Evolutionary conservation across 305 asterid genomes (phyloP).

Genomic region (Rubia peregrina): DNA sequence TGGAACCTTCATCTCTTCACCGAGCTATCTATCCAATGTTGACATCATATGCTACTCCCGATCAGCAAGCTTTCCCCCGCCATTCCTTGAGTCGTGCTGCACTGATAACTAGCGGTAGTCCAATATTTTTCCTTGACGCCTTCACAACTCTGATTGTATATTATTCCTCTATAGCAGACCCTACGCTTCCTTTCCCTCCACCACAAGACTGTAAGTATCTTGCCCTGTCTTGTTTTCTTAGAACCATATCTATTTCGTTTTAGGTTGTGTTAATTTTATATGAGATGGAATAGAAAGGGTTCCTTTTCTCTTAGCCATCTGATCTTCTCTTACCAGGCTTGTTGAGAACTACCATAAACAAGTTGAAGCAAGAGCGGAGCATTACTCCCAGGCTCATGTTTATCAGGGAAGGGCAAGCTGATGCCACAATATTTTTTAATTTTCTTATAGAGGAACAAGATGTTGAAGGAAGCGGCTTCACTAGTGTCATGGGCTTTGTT

Average conservation of each 20-base stretch:
- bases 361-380: slow-evolving; percentile 81
- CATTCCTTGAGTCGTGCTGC: slow-evolving; percentile 99
- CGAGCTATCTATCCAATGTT: slow-evolving; percentile 87
- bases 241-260: background rate
- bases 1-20: slow-evolving; percentile 83
- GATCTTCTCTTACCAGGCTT: slow-evolving; percentile 46
- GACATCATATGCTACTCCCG: slow-evolving; percentile 71
- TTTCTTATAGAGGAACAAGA: slow-evolving; percentile 95
- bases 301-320: background rate
- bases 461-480: slow-evolving; percentile 76
- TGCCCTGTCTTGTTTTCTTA: slow-evolving; percentile 9
- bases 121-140: slow-evolving; percentile 93
- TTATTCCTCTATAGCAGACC: slow-evolving; percentile 79
- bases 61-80: slow-evolving; percentile 91
- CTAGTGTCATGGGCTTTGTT: slow-evolving; percentile 79
- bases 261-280: background rate
- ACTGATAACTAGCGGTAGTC: slow-evolving; percentile 87
- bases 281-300: background rate
- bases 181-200: slow-evolving; percentile 90
- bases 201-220: slow-evolving; percentile 93
- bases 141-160: slow-evolving; percentile 81
- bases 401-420: slow-evolving; percentile 80
- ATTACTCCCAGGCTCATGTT: slow-evolving; percentile 78
- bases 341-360: slow-evolving; percentile 70
- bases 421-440: slow-evolving; percentile 77